These are phyloP conservation scores for Takashimella koratensis DNA, from an alignment of 1,284 basidiomycete genomes.

Conservation along the genomic window DNA sequence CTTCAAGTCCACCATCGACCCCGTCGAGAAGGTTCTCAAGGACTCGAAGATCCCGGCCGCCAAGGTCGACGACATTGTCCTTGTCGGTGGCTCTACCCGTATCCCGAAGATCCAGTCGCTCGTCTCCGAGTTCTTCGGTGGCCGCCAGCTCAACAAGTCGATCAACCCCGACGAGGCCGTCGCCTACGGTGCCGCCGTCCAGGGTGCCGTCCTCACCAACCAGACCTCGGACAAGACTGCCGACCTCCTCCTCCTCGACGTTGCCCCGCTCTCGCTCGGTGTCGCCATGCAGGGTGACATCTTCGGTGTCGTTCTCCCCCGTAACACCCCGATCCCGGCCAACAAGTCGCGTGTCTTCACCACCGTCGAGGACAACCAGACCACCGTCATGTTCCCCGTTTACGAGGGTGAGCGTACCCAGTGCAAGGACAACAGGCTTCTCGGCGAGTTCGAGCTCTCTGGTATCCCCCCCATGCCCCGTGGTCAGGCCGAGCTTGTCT, in stretches of 20 bases:
- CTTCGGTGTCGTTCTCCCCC: constrained; percentile 92
- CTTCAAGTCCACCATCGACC: constrained; percentile 97
- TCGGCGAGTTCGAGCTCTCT: constrained; percentile 95
- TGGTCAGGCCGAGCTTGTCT: constrained; percentile 92
- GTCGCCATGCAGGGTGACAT: constrained; percentile 98
- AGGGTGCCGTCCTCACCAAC: constrained; percentile 92
- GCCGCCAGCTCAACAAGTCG: constrained; percentile 96
- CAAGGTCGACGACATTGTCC: constrained; percentile 98
- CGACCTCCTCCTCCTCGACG: constrained; percentile 91
- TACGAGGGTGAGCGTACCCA: constrained; percentile 98
- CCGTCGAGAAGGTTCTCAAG: constrained; percentile 98
- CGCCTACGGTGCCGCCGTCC: constrained; percentile 93
- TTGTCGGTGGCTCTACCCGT: constrained; percentile 99
- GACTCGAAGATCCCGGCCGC: constrained; percentile 96
- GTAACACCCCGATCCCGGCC: constrained; percentile 95
- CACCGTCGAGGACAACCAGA: constrained; percentile 98
- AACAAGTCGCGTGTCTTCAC: constrained; percentile 96
- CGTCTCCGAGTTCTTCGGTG: constrained; percentile 96
- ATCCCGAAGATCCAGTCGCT: constrained; percentile 99
- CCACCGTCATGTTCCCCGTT: constrained; percentile 94
- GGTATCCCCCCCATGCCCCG: constrained; percentile 96
- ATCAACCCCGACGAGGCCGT: constrained; percentile 96
- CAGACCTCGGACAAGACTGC: constrained; percentile 95
- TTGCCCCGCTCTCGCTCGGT: constrained; percentile 92
- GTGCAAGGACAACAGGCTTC: constrained; percentile 92